Base-by-base conservation (phyloP, 371 early-diverging fungal species). In the Haplosporangium sp. region DNA sequence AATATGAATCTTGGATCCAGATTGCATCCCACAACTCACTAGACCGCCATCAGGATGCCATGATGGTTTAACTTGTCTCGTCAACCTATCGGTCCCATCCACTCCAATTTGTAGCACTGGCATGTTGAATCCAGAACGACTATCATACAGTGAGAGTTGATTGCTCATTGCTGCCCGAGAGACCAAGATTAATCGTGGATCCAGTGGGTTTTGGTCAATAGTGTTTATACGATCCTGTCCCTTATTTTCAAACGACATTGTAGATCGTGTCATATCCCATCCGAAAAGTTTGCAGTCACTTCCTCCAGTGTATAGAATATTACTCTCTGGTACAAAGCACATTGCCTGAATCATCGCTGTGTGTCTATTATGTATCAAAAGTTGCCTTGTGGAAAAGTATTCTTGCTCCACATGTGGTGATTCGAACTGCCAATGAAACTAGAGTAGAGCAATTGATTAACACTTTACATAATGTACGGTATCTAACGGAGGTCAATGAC, bases 21-120 rank as follows among this genome's bases (percentile, higher is more conserved):
- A 61, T 45, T 73, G 70, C 52, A 66, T 78, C 0, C 79, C 79
- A 42, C 79, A 42, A 42, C 79, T 78, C 19, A 78, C 71, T 44
- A 78, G 58, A 0, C 63, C 67, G 3, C 79, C 79, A 17, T 19
- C 61, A 19, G 79, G 79, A 20, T 78, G 79, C 79, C 79, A 78
- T 2, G 74, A 74, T 0, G 79, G 79, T 45, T 63, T 44, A 2
- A 78, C 53, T n/a, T 70, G 66, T 27, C 56, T 65, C 20, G 74
- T 70, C 59, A 78, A 27, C 15, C 74, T 78, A 4, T 78, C 79
- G 1, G 71, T 63, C n/a, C 68, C 45, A 34, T 69, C 61, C 19
- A 67, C 71, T 7, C 79, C 79, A 61, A 78, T 70, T 27, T 60
- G 52, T 47, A 78, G 39, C 0, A 74, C 79, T 2, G 74, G 65